Evolutionary conservation across 176 grass and related monocot species (phyloP).

Genomic region (Bothriochloa decipiens): DNA sequence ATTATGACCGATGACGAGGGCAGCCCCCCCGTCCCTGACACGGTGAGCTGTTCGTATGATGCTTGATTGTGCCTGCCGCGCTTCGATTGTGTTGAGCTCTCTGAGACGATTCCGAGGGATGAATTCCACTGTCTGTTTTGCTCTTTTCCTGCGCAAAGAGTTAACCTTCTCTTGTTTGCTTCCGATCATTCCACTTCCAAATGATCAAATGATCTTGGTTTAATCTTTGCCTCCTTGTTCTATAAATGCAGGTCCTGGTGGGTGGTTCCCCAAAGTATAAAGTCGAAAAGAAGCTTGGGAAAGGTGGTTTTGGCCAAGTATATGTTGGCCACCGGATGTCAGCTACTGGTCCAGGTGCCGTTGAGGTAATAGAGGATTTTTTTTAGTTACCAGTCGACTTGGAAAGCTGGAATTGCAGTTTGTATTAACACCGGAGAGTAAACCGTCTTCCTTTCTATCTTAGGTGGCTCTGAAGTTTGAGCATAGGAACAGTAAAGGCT

Average conservation of each 20-base stretch:
- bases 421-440: slow-evolving; percentile 19
- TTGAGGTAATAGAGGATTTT: slow-evolving; percentile 64
- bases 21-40: slow-evolving; percentile 72
- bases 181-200: slow-evolving; percentile 24
- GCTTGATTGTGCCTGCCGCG: not conserved
- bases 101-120: not conserved
- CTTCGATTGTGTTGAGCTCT: not conserved
- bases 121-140: slow-evolving; percentile 7
- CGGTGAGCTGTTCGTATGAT: slow-evolving; percentile 53
- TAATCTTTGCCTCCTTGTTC: slow-evolving; percentile 17
- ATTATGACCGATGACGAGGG: slow-evolving; percentile 62
- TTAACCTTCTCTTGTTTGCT: slow-evolving; percentile 15
- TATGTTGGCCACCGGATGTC: slow-evolving; percentile 85
- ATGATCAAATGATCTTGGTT: slow-evolving; percentile 16
- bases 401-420: not conserved
- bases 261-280: slow-evolving; percentile 88
- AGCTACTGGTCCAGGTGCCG: slow-evolving; percentile 54
- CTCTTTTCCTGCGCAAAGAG: not conserved
- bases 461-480: slow-evolving; percentile 98
- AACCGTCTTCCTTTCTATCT: slow-evolving; percentile 18
- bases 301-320: slow-evolving; percentile 99
- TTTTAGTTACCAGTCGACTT: not conserved
- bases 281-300: slow-evolving; percentile 84
- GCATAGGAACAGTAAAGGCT: slow-evolving; percentile 94
- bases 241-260: slow-evolving; percentile 71